Evolutionary conservation across 495 filamentous ascomycete species (phyloP), one percentile per base, ranked within the genome.

Genomic region (Cercophora scortea): DNA sequence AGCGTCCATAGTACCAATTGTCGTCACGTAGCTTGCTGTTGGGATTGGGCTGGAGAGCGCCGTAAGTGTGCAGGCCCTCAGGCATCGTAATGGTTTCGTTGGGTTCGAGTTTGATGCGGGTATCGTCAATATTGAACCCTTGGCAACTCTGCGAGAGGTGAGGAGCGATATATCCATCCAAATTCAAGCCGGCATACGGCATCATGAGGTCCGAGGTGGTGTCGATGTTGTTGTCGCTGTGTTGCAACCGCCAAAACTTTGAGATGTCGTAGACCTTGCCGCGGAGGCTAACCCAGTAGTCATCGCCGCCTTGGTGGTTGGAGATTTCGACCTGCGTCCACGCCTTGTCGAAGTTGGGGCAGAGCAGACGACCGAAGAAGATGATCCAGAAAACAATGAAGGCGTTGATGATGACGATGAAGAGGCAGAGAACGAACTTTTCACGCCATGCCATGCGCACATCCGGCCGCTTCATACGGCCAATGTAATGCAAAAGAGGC

Each of bases 381-480:
- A 95, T 83, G 61, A 98, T 96, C 76, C 88, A 95, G 71, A 98
- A 98, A 45, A 96, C 79, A 54, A 98, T 81, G 40, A 81, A 64
- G 12, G 69, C 92, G 65, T 98, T 98, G 57, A 96, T 70, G 33
- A 97, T 57, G 18, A 89, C 63, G 55, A 98, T 97, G 52, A 96
- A 52, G 34, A 86, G 69, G 25, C 89, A 79, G 9, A 98, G 75
- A 6, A 95, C 83, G 39, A 98, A 38, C 69, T 98, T 98, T 60
- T 98, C 93, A 64, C 92, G 76, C 93, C 93, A 98, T 6, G 93
- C 93, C 81, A 97, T 87, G 1, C 93, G 86, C 41, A 98, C 88
- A 70, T 98, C 93, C 1, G 93, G 93, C 41, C 93, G 83, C 71
- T 95, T 95, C 93, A 97, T 98, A 16, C 93, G 86, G 15, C 93